Conservation (phyloP, 805 yeast genomes). For the Hanseniaspora pseudoguilliermondii region DNA sequence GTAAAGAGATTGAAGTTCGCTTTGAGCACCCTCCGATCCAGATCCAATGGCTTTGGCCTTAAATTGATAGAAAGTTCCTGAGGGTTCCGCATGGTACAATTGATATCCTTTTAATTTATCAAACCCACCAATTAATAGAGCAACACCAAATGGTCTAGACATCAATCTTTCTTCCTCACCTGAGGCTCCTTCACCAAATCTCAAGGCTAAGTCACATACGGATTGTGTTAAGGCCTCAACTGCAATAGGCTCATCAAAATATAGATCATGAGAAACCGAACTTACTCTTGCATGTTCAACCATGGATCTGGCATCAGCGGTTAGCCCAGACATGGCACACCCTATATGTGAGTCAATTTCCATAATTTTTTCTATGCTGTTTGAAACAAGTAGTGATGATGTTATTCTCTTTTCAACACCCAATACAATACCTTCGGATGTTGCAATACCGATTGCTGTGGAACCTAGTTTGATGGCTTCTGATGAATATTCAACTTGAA, state of each 20-base stretch:
- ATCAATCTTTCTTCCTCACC: slow-evolving; percentile 71
- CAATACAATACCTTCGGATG: slow-evolving; percentile 87
- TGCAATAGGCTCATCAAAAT: slow-evolving; percentile 82
- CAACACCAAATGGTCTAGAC: slow-evolving; percentile 99
- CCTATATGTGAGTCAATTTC: slow-evolving; percentile 92
- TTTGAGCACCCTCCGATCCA: slow-evolving; percentile 98
- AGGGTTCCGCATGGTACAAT: slow-evolving; percentile 95
- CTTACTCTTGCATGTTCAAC: slow-evolving; percentile 94
- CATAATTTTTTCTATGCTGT: slow-evolving; percentile 89
- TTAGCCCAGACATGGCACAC: slow-evolving; percentile 96
- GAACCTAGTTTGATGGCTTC: slow-evolving; percentile 88
- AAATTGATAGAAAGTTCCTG: slow-evolving; percentile 93
- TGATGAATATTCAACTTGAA: slow-evolving; percentile 93
- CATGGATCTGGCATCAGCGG: slow-evolving; percentile 98
- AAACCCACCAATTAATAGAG: slow-evolving; percentile 84
- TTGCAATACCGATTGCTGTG: slow-evolving; percentile 92
- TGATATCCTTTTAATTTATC: slow-evolving; percentile 93
- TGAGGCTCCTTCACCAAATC: slow-evolving; percentile 94
- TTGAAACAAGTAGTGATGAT: slow-evolving; percentile 76
- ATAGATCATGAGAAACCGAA: slow-evolving; percentile 73
- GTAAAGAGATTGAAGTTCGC: slow-evolving; percentile 92
- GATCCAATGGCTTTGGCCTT: slow-evolving; percentile 99
- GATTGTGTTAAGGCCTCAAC: slow-evolving; percentile 92
- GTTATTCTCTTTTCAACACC: slow-evolving; percentile 97
- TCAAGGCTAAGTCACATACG: slow-evolving; percentile 88